Evolutionary conservation across 495 filamentous ascomycete genomes (phyloP), one percentile per base, ranked within the genome.

Genomic region (Penicillium verhagenii): DNA sequence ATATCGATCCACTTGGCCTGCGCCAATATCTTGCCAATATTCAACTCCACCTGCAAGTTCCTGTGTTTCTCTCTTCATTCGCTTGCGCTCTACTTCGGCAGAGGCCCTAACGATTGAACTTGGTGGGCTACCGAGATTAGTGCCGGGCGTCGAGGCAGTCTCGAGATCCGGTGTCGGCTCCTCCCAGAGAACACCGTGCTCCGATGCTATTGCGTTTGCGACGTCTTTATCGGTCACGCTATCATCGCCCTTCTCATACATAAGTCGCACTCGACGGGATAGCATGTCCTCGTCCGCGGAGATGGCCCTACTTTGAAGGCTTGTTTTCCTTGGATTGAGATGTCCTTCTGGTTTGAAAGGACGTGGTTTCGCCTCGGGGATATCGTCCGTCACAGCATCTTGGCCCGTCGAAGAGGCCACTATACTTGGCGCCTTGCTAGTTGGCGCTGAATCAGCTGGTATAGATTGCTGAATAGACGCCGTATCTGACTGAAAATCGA

Each of bases 21-120:
- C 88, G n/a, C 86, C 78, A 10, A 99, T 73, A 69, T 96, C 87
- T 61, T 93, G 87, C 95, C 94, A 99, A 63, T 96, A 92, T 64
- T 99, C 94, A 37, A 95, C 84, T 0, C 93, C 93, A 14, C 92
- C 92, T 13, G 91, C 90, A 13, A 86, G 71, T 69, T 87, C 86
- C 39, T 74, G 70, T 13, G 79, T 72, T 55, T 86, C 78, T 50
- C 76, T 71, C 53, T 78, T 74, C 56, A 79, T 61, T 47, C 65
- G 46, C 6, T 52, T 56, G 18, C 65, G 62, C 19, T 68, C 63
- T 5, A 66, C 63, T 48, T 68, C 65, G 16, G 46, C 53, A 33
- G 65, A 68, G 1, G 59, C 61, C 28, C 64, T 50, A 8, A 56
- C 57, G 20, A 59, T 66, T n/a, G 60, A 57, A 14, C 64, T 60